Evolutionary conservation across 257 asterid genomes (phyloP).

Genomic region (Fraxinus quadrangulata): DNA sequence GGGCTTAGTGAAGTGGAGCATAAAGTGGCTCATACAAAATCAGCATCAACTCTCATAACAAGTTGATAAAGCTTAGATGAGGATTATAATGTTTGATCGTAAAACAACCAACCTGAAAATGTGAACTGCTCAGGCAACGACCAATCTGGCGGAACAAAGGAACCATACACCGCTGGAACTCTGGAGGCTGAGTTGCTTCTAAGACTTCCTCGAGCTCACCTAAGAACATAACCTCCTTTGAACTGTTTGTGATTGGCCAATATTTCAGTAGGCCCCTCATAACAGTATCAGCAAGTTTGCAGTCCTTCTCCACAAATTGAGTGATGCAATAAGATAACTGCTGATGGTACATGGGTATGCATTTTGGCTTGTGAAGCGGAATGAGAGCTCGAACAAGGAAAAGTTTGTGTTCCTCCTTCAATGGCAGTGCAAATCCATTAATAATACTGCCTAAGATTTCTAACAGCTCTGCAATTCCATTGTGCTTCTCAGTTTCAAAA

Average conservation of each 20-base stretch:
- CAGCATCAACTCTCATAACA: conserved; percentile 3
- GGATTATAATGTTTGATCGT: not conserved
- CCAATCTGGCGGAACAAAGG: conserved; percentile 68
- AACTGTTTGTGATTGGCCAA: conserved; percentile 84
- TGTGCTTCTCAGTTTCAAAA: conserved; percentile 69
- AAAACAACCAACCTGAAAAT: conserved; percentile 63
- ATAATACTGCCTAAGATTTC: conserved; percentile 71
- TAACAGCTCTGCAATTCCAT: conserved; percentile 66
- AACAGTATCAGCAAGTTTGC: conserved; percentile 81
- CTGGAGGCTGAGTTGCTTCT: conserved; percentile 82
- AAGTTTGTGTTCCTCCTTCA: conserved; percentile 71
- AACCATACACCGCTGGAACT: conserved; percentile 82
- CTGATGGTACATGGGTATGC: conserved; percentile 69
- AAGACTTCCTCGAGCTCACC: conserved; percentile 84
- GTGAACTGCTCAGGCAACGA: conserved; percentile 74
- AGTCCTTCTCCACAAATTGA: conserved; percentile 78
- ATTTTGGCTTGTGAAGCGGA: conserved; percentile 77
- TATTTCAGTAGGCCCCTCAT: conserved; percentile 73
- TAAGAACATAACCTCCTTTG: conserved; percentile 81
- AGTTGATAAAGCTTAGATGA: not conserved
- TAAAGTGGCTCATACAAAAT: conserved; percentile 13
- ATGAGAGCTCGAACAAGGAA: conserved; percentile 65
- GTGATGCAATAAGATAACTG: conserved; percentile 78
- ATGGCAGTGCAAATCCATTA: conserved; percentile 69
- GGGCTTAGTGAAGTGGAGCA: not conserved